phyloP scores from a whole-genome alignment of 306 rosid species.

The Castanea crenata region DNA sequence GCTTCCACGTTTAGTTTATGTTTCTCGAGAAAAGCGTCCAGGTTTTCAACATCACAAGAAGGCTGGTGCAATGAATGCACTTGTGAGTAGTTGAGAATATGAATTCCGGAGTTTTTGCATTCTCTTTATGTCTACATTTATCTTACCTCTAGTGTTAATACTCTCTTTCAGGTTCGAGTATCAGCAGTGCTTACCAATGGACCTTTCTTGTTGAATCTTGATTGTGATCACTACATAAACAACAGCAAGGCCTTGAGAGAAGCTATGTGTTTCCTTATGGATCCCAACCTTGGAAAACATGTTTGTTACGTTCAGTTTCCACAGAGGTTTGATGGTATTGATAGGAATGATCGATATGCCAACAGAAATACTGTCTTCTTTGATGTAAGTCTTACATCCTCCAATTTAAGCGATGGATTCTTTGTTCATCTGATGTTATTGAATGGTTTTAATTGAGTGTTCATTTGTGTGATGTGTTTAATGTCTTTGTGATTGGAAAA shows the following conservation, averaged over 20 bases:
- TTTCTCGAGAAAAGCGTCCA: constrained; percentile 99
- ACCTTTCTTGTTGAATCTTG: constrained; percentile 95
- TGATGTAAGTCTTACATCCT: constrained; percentile 55
- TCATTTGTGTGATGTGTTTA: constrained; percentile 4
- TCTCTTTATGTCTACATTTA: not conserved
- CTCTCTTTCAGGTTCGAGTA: constrained; percentile 74
- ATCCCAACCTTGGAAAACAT: constrained; percentile 89
- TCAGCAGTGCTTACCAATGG: constrained; percentile 99
- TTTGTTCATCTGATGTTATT: constrained; percentile 3
- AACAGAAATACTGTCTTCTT: constrained; percentile 96
- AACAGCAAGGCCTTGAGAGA: constrained; percentile 97
- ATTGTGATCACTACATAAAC: constrained; percentile 98
- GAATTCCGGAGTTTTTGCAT: not conserved
- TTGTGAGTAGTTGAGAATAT: constrained; percentile 50
- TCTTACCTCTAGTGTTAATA: constrained; percentile 7
- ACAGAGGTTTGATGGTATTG: constrained; percentile 97
- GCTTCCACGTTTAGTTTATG: constrained; percentile 89
- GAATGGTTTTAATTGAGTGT: not conserved
- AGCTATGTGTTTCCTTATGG: constrained; percentile 99
- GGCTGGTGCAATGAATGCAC: constrained; percentile 99
- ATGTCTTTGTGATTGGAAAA: not conserved
- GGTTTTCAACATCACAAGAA: constrained; percentile 99
- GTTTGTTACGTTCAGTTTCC: constrained; percentile 98
- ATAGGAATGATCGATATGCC: constrained; percentile 90
- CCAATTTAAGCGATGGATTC: not conserved